Conservation (phyloP, 2,329 filamentous ascomycete species). For the Colletotrichum falcatum region DNA sequence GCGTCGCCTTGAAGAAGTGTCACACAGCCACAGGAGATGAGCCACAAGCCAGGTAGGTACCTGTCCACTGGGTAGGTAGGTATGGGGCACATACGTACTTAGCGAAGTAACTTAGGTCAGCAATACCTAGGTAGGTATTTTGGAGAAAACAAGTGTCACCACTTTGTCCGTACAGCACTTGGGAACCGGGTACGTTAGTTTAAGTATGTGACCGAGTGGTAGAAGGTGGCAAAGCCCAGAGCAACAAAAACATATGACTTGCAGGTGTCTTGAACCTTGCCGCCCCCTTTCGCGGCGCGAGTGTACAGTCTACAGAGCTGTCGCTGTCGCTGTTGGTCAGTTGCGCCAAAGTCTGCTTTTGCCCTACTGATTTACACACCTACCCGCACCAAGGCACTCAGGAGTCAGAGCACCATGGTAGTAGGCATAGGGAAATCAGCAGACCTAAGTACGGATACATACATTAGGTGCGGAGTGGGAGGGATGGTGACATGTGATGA, state of each 20-base stretch:
- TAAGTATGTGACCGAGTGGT: neutral
- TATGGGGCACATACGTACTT: too few relatives aligned
- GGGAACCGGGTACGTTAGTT: too few relatives aligned
- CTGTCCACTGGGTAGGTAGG: too few relatives aligned
- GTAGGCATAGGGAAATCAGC: too few relatives aligned
- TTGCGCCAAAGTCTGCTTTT: neutral
- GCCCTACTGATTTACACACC: neutral
- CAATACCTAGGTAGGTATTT: too few relatives aligned
- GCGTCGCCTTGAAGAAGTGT: neutral
- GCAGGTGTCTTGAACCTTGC: too few relatives aligned
- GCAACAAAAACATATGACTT: neutral
- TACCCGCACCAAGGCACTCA: neutral
- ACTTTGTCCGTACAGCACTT: too few relatives aligned
- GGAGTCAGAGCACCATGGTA: too few relatives aligned
- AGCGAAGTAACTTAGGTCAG: too few relatives aligned
- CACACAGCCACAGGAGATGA: neutral
- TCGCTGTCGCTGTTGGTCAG: neutral
- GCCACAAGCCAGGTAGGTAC: neutral
- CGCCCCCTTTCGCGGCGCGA: too few relatives aligned
- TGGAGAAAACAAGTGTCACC: too few relatives aligned
- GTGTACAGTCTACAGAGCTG: neutral
- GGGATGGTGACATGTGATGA: slow-evolving; percentile 37
- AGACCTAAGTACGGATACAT: too few relatives aligned
- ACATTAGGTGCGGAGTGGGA: neutral
- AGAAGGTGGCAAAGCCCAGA: neutral